Percentiles rank a stretch among this genome's conserved stretches.
Conservation (phyloP, 148 eudicot species). For the Camellia japonica region DNA sequence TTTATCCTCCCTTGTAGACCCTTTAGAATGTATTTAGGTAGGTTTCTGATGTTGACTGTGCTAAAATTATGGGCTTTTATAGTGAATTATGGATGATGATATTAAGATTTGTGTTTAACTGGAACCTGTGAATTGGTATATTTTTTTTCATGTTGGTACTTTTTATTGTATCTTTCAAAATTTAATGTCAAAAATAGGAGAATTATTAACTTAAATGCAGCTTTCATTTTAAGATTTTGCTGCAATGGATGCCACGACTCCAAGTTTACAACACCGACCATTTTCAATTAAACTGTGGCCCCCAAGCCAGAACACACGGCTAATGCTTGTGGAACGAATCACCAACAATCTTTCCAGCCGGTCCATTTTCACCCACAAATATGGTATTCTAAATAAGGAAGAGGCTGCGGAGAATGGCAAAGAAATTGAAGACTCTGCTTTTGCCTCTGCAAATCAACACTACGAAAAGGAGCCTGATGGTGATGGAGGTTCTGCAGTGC, state of each 20-base stretch:
- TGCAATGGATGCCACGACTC: slow-evolving; percentile 33
- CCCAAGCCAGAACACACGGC: slow-evolving; percentile 54
- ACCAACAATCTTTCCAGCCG: slow-evolving; percentile 49
- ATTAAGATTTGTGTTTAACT: background rate
- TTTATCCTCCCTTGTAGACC: background rate
- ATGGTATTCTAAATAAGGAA: slow-evolving; percentile 44
- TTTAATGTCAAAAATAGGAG: background rate
- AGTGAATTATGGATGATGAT: background rate
- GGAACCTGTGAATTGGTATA: background rate
- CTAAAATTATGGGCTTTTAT: background rate
- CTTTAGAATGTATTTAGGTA: background rate
- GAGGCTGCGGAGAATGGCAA: slow-evolving; percentile 53
- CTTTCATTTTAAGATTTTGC: background rate
- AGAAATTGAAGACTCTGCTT: slow-evolving; percentile 51
- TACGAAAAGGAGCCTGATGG: slow-evolving; percentile 65
- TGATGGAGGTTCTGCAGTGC: slow-evolving; percentile 70
- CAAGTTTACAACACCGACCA: slow-evolving; percentile 29
- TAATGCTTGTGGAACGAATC: slow-evolving; percentile 54
- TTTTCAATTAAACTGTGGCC: slow-evolving; percentile 65
- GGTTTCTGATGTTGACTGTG: background rate
- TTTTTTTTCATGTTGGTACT: background rate
- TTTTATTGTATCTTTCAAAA: background rate
- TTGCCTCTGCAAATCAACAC: slow-evolving; percentile 42
- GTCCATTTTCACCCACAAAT: slow-evolving; percentile 54
- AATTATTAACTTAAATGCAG: background rate